phyloP scores from a whole-genome alignment of 2,329 filamentous ascomycete genomes.

The Colletotrichum aenigma region DNA sequence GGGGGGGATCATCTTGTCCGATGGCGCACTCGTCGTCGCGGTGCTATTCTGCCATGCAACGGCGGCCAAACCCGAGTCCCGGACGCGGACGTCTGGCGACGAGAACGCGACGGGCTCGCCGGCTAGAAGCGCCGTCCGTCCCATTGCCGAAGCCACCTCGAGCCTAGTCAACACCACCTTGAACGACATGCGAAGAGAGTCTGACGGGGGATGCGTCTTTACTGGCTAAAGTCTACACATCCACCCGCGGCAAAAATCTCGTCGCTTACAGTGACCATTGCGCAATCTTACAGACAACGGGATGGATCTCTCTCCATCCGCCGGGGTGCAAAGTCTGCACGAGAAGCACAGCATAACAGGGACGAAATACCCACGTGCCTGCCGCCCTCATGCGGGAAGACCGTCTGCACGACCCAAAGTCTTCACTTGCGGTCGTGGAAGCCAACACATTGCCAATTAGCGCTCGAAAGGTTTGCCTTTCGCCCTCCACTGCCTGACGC shows the following conservation, averaged over 20 bases:
- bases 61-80: not conserved
- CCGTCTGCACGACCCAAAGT: not conserved
- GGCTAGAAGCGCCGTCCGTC: not conserved
- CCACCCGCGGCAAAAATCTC: not conserved
- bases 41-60: not conserved
- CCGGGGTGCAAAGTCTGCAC: not conserved
- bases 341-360: not conserved
- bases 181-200: not conserved
- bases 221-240: not conserved
- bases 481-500: not conserved
- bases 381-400: not conserved
- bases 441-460: conserved; percentile 11
- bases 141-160: not conserved
- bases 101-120: not conserved
- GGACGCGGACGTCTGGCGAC: not conserved
- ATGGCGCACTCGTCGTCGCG: not conserved
- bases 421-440: not conserved
- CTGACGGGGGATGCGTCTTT: not conserved
- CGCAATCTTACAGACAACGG: not conserved
- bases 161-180: not conserved
- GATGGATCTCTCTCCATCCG: not conserved
- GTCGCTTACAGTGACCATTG: not conserved
- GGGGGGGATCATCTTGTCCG: not conserved
- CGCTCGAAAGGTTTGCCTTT: not conserved
- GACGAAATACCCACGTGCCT: conserved; percentile 10